Evolutionary conservation across 140 eudicot genomes (phyloP).

Genomic region (Stevia rebaudiana): DNA sequence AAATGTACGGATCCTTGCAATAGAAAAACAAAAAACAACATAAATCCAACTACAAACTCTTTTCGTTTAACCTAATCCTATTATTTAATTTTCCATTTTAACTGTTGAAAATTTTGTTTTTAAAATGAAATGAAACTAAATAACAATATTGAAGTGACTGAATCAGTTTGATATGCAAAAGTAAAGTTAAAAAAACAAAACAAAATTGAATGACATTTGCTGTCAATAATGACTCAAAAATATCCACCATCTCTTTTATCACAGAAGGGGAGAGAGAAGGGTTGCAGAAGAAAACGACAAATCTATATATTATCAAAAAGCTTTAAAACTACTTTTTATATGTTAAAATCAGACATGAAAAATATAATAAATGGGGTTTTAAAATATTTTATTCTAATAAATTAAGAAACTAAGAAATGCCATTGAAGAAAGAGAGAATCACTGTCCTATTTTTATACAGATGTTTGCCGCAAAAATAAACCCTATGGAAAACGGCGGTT

Average conservation of each 20-base stretch:
- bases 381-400: too few species aligned
- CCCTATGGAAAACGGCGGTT: constrained; percentile 37
- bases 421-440: constrained; percentile 1
- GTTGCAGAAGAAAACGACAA: constrained; percentile 48
- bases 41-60: background rate
- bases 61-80: background rate
- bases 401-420: background rate
- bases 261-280: constrained; percentile 2
- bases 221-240: constrained; percentile 25
- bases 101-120: constrained; percentile 9
- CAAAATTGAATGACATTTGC: constrained; percentile 32
- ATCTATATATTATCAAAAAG: constrained; percentile 17
- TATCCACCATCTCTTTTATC: constrained; percentile 24
- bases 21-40: background rate
- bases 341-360: constrained; percentile 3
- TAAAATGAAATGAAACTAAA: constrained; percentile 11
- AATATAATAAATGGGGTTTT: background rate
- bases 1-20: too few species aligned
- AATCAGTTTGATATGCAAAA: constrained; percentile 35
- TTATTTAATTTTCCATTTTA: background rate
- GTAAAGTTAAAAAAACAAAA: constrained; percentile 22
- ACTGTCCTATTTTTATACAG: constrained; percentile 32
- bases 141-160: constrained; percentile 53
- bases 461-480: constrained; percentile 39
- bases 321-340: background rate